A percentile compares a stretch with the other conserved stretches of the same genome.
These are phyloP conservation scores for Hypoxylon fragiforme DNA, from an alignment of 495 filamentous ascomycete species.

Conservation along the genomic window DNA sequence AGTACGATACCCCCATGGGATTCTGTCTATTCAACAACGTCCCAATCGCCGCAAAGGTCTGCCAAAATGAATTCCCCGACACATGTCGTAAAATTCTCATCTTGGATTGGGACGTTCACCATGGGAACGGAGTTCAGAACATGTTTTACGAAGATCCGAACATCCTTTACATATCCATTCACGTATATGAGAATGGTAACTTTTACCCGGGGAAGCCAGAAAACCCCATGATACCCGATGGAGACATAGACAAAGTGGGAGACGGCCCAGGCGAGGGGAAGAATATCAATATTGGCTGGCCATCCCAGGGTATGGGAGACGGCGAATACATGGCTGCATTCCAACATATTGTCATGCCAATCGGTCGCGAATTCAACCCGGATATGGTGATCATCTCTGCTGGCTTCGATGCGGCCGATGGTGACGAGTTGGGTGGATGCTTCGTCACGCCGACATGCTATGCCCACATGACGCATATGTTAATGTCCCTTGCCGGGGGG, in stretches of 20 bases:
- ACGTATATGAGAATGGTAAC: conserved; percentile 76
- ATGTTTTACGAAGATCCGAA: conserved; percentile 95
- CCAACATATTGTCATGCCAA: conserved; percentile 96
- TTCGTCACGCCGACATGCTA: conserved; percentile 90
- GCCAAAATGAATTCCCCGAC: conserved; percentile 74
- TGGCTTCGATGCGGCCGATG: conserved; percentile 93
- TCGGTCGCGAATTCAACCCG: conserved; percentile 87
- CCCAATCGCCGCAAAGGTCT: conserved; percentile 81
- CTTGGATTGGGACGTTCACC: conserved; percentile 88
- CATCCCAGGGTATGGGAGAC: conserved; percentile 89
- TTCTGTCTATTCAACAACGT: conserved; percentile 99
- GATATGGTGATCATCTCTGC: conserved; percentile 95
- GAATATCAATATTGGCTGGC: conserved; percentile 97
- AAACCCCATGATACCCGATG: conserved; percentile 59
- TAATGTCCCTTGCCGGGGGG: conserved; percentile 91
- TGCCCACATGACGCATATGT: conserved; percentile 98
- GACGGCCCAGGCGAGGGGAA: conserved; percentile 73
- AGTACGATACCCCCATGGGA: conserved; percentile 79
- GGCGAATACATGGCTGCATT: conserved; percentile 97
- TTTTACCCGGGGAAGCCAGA: conserved; percentile 85
- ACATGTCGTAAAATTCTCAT: conserved; percentile 85
- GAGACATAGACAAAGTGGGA: conserved; percentile 77
- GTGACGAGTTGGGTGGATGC: conserved; percentile 89
- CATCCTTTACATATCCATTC: conserved; percentile 94
- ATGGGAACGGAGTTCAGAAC: conserved; percentile 95